phyloP scores from a whole-genome alignment of 306 rosid genomes.

The Quillaja saponaria region DNA sequence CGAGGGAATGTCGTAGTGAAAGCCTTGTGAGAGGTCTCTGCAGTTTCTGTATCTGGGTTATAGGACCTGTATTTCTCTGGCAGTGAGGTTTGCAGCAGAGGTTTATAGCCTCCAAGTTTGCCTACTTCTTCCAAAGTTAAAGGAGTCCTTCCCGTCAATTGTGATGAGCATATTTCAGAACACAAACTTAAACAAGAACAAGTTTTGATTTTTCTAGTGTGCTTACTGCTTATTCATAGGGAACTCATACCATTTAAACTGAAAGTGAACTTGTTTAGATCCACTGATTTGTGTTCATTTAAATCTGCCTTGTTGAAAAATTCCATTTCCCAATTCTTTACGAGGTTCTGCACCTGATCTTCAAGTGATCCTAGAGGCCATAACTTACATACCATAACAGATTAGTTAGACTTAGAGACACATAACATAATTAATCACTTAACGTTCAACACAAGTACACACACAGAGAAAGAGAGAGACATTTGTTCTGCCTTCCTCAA shows the following conservation, averaged over 20 bases:
- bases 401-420: background rate
- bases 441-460: no score
- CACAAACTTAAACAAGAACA: background rate
- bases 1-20: slow-evolving; percentile 60
- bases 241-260: slow-evolving; percentile 47
- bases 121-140: slow-evolving; percentile 37
- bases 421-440: background rate
- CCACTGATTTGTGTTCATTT: slow-evolving; percentile 40
- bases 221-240: no score
- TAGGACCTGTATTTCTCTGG: slow-evolving; percentile 51
- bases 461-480: slow-evolving; percentile 14
- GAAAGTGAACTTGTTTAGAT: slow-evolving; percentile 46
- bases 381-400: slow-evolving; percentile 35
- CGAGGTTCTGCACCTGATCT: slow-evolving; percentile 54
- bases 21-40: slow-evolving; percentile 45
- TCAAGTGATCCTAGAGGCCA: slow-evolving; percentile 70
- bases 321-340: slow-evolving; percentile 72
- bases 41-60: slow-evolving; percentile 51
- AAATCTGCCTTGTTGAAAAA: slow-evolving; percentile 40
- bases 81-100: slow-evolving; percentile 51
- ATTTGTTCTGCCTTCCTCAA: slow-evolving; percentile 66
- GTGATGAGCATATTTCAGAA: background rate
- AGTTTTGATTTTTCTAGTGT: background rate
- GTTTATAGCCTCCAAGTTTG: slow-evolving; percentile 64
- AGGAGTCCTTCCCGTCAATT: slow-evolving; percentile 47